phyloP scores from a whole-genome alignment of 2,329 filamentous ascomycete genomes.

The Sarocladiaceae sp. region DNA sequence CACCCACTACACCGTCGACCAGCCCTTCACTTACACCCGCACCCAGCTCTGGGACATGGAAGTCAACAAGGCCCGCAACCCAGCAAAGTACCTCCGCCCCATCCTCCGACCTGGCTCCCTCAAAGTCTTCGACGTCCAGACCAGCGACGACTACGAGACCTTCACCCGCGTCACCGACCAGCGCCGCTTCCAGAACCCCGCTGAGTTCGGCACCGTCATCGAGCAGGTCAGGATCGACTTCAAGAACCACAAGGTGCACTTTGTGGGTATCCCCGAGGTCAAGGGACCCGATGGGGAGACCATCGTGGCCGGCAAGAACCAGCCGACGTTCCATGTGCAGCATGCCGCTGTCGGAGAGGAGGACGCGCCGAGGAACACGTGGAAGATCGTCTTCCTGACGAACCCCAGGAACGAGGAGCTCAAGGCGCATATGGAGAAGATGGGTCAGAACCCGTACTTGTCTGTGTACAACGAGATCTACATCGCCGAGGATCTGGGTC shows the following conservation, averaged over 20 bases:
- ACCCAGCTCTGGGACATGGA: slow-evolving; percentile 16
- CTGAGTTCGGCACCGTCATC: slow-evolving; percentile 12
- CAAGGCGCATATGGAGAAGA: neutral
- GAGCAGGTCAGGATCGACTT: slow-evolving; percentile 14
- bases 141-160: slow-evolving; percentile 12
- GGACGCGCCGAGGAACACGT: neutral
- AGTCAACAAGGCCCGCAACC: slow-evolving; percentile 14
- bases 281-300: slow-evolving; percentile 11
- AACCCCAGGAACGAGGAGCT: neutral
- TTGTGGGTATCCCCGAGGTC: slow-evolving; percentile 13
- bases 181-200: slow-evolving; percentile 44
- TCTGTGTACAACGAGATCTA: slow-evolving; percentile 9
- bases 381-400: slow-evolving; percentile 5
- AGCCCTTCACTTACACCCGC: slow-evolving; percentile 14
- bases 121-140: slow-evolving; percentile 11
- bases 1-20: slow-evolving; percentile 12
- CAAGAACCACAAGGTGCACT: slow-evolving; percentile 11
- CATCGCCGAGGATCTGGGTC: slow-evolving; percentile 5
- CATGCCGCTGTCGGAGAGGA: slow-evolving; percentile 8
- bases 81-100: slow-evolving; percentile 12
- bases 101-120: slow-evolving; percentile 13
- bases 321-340: slow-evolving; percentile 14
- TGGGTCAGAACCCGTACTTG: slow-evolving; percentile 6
- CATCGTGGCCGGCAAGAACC: slow-evolving; percentile 13
- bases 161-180: slow-evolving; percentile 52